Base-by-base conservation (phyloP, 306 rosid species). In the Ceratonia siliqua region DNA sequence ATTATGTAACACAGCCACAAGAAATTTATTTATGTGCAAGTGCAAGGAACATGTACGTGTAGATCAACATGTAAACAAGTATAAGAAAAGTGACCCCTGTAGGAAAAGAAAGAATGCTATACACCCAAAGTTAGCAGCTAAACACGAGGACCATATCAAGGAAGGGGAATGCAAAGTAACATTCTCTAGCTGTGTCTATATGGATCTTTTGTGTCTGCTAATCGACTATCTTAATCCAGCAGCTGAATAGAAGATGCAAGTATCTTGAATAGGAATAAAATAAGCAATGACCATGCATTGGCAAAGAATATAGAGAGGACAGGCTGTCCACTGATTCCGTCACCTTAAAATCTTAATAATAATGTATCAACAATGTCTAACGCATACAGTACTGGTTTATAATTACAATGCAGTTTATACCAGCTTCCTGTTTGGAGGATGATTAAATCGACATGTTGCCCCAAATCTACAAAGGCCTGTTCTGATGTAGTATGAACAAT, bases 401-500 rank as follows among this genome's bases (percentile, higher is more conserved):
- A 66, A 75, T 49, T 25, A 67, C 49, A 58, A 61, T 72, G 65
- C 57, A 79, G 82, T 62, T 70, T 70, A 79, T 89, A 94, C 98
- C 97, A 94, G 89, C 79, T 85, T 92, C 82, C 98, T 85, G 79
- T 94, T 91, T 42, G 97, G 98, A 38, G 98, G 98, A 72, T 94
- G 98, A 83, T 94, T 94, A 78, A 91, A 94, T 75, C 96, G 89
- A 80, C 98, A 94, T 43, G 98, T 89, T n/a, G 85, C 86, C 35
- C 98, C 98, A 79, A 94, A 94, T 87, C 98, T 89, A 84, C 98
- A 94, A 38, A 89, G 90, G 33, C 98, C 98, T 0, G 98, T 94
- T 82, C 97, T 84, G 78, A 94, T 89, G 84, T 91, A 94, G 79
- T 94, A 94, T 52, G 97, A 89, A 81, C 98, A 94, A 85, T 94